Base-by-base conservation (phyloP, 306 rosid genomes). In the Cucurbita maxima region DNA sequence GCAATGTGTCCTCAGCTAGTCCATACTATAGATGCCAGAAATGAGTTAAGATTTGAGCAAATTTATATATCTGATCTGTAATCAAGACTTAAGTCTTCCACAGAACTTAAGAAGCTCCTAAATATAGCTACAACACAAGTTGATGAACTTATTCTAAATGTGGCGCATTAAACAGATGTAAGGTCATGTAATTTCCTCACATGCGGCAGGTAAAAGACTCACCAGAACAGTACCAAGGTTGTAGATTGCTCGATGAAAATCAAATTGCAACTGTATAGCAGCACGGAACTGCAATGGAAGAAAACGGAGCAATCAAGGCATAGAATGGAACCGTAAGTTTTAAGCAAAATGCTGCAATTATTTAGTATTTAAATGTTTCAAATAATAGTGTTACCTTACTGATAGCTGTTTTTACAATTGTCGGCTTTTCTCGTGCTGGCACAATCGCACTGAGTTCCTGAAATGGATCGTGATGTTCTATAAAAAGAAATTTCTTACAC, bases 211-310 rank as follows among this genome's bases (percentile, higher is more conserved):
- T 30, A 70, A 81, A 44, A 79, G 80, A 85, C 86, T 82, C 9
- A 94, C 99, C 97, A 95, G 84, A 78, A 95, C 99, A 81, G 99
- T 95, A 80, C 99, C 99, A 75, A 95, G 97, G 79, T 91, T 95
- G 91, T 95, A 95, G 77, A 95, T 91, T 77, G 99, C 99, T 79
- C 99, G 90, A 84, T 95, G 97, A 82, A 95, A 95, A 84, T 95
- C 99, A 86, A 87, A 95, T 61, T 95, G 99, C 89, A 95, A 89
- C 79, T 85, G 96, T 75, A 95, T 95, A 78, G 99, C 99, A 12
- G 96, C 89, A 34, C 99, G 99, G 76, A 95, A 95, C 99, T 95
- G 90, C 90, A 88, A 58, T 75, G 61, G 76, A 82, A 80, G 82
- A 79, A 43, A 84, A 40, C 58, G 62, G 15, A 73, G 59, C 36